phyloP scores from a whole-genome alignment of 306 rosid genomes.

The Acacia acuminata region DNA sequence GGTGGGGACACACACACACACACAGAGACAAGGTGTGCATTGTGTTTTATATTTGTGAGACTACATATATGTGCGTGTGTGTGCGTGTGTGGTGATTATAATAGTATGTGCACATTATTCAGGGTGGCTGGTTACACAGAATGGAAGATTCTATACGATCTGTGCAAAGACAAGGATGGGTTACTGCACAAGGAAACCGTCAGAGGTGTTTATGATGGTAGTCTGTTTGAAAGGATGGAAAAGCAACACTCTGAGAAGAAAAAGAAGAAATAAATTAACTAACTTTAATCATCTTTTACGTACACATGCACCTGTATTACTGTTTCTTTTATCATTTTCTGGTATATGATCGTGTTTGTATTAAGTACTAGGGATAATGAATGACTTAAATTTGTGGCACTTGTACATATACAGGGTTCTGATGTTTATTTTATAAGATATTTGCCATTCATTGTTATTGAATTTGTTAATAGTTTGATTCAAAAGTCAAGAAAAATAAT shows the following conservation, averaged over 20 bases:
- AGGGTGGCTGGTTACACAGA: slow-evolving; percentile 69
- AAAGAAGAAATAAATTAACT: slow-evolving; percentile 39
- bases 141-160: slow-evolving; percentile 71
- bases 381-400: background rate
- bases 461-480: background rate
- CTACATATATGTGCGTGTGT: too few species aligned
- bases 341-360: background rate
- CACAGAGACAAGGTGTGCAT: too few species aligned
- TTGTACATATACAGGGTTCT: background rate
- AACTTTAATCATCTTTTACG: background rate
- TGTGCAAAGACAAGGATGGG: slow-evolving; percentile 80
- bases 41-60: too few species aligned
- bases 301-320: background rate
- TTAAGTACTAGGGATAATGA: background rate
- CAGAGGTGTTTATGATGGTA: slow-evolving; percentile 80
- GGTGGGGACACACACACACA: too few species aligned
- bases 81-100: too few species aligned
- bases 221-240: slow-evolving; percentile 70
- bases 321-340: background rate
- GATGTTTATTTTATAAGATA: background rate
- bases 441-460: too few species aligned
- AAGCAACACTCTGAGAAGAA: slow-evolving; percentile 43
- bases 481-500: background rate
- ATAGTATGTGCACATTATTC: too few species aligned
- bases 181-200: slow-evolving; percentile 60